A percentile compares a stretch with the other conserved stretches of the same genome.
These are phyloP conservation scores for Pichia phayaonensis DNA, from an alignment of 805 yeast genomes.

Conservation along the genomic window DNA sequence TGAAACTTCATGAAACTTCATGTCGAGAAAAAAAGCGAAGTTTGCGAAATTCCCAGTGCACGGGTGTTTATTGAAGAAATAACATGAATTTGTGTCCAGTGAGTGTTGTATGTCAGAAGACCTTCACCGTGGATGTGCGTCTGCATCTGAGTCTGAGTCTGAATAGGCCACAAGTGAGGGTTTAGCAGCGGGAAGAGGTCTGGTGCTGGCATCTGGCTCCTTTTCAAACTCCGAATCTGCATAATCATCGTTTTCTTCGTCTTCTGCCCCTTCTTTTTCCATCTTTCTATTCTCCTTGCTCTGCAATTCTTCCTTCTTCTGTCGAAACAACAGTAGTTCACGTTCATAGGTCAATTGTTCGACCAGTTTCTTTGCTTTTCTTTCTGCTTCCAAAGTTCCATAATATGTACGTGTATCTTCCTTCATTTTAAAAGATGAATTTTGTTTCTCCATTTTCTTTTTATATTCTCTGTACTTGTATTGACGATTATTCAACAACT, in stretches of 20 bases:
- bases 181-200: not conserved
- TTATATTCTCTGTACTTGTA: slow-evolving; percentile 21
- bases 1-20: not conserved
- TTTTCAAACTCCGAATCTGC: slow-evolving; percentile 5
- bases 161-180: not conserved
- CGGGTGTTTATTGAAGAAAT: not conserved
- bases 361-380: slow-evolving; percentile 14
- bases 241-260: slow-evolving; percentile 6
- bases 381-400: slow-evolving; percentile 20
- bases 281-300: not conserved
- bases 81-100: no score
- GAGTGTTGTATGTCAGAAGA: no score
- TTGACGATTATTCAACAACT: slow-evolving; percentile 32
- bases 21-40: not conserved
- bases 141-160: not conserved
- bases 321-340: slow-evolving; percentile 1
- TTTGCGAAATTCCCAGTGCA: not conserved
- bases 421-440: slow-evolving; percentile 36
- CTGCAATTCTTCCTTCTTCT: not conserved
- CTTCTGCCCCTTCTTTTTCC: not conserved
- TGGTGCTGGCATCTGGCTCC: not conserved
- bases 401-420: slow-evolving; percentile 32
- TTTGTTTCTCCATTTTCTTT: slow-evolving; percentile 30
- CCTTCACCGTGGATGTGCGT: no score
- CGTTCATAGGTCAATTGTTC: not conserved